These are phyloP conservation scores for Talaromyces sp. DNA, from an alignment of 2,329 filamentous ascomycete species.

Conservation along the genomic window DNA sequence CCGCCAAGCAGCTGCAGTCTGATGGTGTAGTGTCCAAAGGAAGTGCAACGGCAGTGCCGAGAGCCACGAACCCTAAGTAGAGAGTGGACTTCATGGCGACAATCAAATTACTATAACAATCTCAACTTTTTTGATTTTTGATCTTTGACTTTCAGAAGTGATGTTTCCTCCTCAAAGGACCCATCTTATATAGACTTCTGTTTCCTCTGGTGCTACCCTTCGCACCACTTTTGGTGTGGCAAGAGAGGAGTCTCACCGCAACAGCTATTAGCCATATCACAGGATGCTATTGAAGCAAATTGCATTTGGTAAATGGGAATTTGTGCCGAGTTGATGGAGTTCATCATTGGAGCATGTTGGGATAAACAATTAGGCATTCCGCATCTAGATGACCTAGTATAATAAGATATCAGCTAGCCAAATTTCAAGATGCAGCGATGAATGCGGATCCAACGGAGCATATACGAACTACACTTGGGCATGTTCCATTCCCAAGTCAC, in stretches of 20 bases:
- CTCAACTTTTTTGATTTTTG: not conserved
- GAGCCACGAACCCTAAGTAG: not conserved
- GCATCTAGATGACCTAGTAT: not conserved
- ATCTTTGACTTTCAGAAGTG: not conserved
- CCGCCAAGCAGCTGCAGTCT: constrained; percentile 8
- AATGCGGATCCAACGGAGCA: not conserved
- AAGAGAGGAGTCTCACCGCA: not conserved
- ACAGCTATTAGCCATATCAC: not conserved
- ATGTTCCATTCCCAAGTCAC: not conserved
- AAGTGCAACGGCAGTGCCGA: not conserved
- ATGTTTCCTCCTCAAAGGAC: not conserved
- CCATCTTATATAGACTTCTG: not conserved
- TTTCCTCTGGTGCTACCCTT: not conserved
- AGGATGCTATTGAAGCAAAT: not conserved
- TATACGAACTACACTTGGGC: not conserved
- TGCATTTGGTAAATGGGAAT: not conserved
- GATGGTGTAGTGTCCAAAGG: not conserved
- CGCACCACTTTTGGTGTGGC: not conserved
- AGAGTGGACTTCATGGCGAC: not conserved
- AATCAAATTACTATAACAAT: not conserved
- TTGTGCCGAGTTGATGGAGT: not conserved
- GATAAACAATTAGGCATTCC: not conserved
- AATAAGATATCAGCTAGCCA: not conserved
- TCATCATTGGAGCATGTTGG: not conserved
- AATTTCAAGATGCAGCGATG: not conserved